Evolutionary conservation across 306 rosid species (phyloP), one percentile per base, ranked within the genome.

Genomic region (Sindora glabra): DNA sequence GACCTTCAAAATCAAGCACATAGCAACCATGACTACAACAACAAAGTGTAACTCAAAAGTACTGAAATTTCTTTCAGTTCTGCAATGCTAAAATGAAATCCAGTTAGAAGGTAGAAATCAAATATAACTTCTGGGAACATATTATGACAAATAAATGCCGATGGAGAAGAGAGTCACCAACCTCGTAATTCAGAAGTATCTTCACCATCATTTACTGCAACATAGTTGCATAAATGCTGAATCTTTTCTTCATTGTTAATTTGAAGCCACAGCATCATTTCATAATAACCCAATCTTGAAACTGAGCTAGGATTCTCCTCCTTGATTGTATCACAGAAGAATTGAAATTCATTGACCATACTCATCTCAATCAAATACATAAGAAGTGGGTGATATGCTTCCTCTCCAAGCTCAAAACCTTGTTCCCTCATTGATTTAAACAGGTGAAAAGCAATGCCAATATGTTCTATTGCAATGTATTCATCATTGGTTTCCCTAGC

Each of bases 281-380:
- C 94, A 42, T 88, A 89, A 81, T 88, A 89, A 40, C 95, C 90
- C 57, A 92, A 54, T 67, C 77, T 82, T 18, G 81, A 27, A 70
- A 29, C 16, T 13, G 78, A 74, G 48, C 63, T 46, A 26, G 90
- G 88, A 76, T 76, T 82, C 45, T 54, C 76, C 4, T 77, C 74
- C 61, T 82, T 70, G 53, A 92, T 69, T 63, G 72, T 58, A 45
- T 60, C 75, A 56, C 62, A 68, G 68, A 88, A 74, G 68, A 70
- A 62, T 45, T 68, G 58, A 78, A 92, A 92, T 62, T 86, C 96
- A 63, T 83, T 64, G 39, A 75, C 75, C 95, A 92, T 72, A 38
- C 66, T 57, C 94, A 59, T 88, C 56, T 83, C 90, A 52, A 80
- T 76, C 14, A 80, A 37, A 76, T 75, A 84, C 63, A 65, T 34